phyloP scores from a whole-genome alignment of 805 yeast species.

The Diddensiella transvaalensis region DNA sequence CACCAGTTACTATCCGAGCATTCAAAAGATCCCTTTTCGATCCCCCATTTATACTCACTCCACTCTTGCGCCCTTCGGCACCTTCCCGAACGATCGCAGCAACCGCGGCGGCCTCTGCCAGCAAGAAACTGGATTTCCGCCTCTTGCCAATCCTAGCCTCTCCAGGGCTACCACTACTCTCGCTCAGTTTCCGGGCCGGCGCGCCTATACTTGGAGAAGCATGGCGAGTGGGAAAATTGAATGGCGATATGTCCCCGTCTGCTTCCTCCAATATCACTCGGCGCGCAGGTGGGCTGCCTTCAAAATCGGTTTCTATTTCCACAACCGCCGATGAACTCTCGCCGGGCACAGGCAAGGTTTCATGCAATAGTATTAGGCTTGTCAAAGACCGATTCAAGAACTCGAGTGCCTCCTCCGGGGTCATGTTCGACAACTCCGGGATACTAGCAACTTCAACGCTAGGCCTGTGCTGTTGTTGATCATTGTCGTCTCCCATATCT shows the following conservation, averaged over 20 bases:
- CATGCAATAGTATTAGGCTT: slow-evolving; percentile 23
- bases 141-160: not conserved
- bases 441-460: not conserved
- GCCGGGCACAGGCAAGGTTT: slow-evolving; percentile 12
- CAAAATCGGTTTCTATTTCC: not conserved
- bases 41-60: not conserved
- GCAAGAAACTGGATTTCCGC: slow-evolving; percentile 16
- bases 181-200: not conserved
- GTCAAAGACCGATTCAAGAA: slow-evolving; percentile 23
- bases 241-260: slow-evolving; percentile 4
- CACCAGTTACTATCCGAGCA: not conserved
- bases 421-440: slow-evolving; percentile 11
- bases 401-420: slow-evolving; percentile 25
- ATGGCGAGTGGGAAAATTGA: not conserved
- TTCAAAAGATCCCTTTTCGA: not conserved
- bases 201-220: not conserved
- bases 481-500: not conserved
- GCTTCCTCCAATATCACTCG: slow-evolving; percentile 3
- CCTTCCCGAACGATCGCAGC: slow-evolving; percentile 18
- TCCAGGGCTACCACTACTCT: not conserved
- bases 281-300: slow-evolving; percentile 3
- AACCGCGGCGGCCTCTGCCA: slow-evolving; percentile 23
- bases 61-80: not conserved
- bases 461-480: not conserved
- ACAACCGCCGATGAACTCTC: not conserved